These are phyloP conservation scores for Pseudophaeomoniella oleicola DNA, from an alignment of 2,329 filamentous ascomycete species.

Conservation along the genomic window DNA sequence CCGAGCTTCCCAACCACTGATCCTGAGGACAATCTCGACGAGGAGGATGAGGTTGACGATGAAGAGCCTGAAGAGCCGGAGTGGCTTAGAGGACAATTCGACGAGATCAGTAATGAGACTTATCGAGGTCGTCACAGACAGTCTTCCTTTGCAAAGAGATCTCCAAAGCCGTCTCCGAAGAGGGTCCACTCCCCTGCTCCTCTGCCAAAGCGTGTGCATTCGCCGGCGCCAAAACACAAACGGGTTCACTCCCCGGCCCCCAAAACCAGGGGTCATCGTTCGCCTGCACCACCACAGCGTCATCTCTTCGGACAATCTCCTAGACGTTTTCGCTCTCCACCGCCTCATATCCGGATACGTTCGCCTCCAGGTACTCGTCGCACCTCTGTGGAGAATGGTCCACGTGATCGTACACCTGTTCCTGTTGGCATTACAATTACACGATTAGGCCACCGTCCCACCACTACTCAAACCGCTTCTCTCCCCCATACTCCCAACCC, in stretches of 20 bases:
- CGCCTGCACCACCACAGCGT: slow-evolving; percentile 31
- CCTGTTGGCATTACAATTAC: slow-evolving; percentile 36
- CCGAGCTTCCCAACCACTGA: slow-evolving; percentile 94
- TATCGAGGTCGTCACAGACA: slow-evolving; percentile 26
- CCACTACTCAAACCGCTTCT: slow-evolving; percentile 67
- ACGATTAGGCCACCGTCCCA: slow-evolving; percentile 46
- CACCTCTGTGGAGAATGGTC: slow-evolving; percentile 22
- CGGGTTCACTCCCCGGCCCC: slow-evolving; percentile 28
- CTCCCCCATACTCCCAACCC: slow-evolving; percentile 65
- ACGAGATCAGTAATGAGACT: slow-evolving; percentile 47
- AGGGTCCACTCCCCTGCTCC: slow-evolving; percentile 41
- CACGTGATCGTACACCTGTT: slow-evolving; percentile 20
- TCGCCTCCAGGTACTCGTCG: slow-evolving; percentile 34
- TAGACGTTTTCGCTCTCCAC: slow-evolving; percentile 54
- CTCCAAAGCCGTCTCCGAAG: slow-evolving; percentile 44
- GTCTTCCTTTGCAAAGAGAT: slow-evolving; percentile 32
- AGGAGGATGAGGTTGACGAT: slow-evolving; percentile 46
- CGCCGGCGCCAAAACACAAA: slow-evolving; percentile 18
- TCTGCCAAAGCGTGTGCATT: slow-evolving; percentile 14
- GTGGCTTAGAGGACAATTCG: slow-evolving; percentile 59
- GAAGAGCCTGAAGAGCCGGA: slow-evolving; percentile 53
- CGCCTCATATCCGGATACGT: slow-evolving; percentile 39
- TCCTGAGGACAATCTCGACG: slow-evolving; percentile 70
- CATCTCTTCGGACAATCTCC: slow-evolving; percentile 59
- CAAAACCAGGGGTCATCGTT: slow-evolving; percentile 33